Evolutionary conservation across 169 alveolate species (phyloP), one percentile per base, ranked within the genome.

Genomic region (Nephromyces sp.): DNA sequence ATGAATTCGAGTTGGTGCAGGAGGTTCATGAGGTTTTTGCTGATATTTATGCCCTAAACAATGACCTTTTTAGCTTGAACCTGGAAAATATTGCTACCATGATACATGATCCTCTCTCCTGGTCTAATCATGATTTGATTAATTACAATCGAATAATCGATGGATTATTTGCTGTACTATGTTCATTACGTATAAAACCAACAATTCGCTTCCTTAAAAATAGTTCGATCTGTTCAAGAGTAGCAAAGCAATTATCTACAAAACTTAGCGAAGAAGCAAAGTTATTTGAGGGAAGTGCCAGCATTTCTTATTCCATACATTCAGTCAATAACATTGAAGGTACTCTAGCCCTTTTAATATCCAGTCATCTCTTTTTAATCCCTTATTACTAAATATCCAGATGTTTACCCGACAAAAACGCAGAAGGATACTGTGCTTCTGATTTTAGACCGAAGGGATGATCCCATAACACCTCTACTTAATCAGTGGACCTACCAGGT

Each of bases 401-500:
- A 15, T 15, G 57, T 30, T 3, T 27, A 32, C 53, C 24, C 52
- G 57, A 32, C 68, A 6, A 31, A 5, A 32, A 68, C 63, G 33
- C 63, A 63, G 0, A 61, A 75, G 21, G 69, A 75, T 0, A 43
- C 52, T 34, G 75, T 87, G 3, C 53, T 94, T 35, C 67, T 94
- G 35, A 71, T 92, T 52, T 57, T 89, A 35, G 97, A 92, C 76
- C 85, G 97, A 76, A 88, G 95, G 84, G 97, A 95, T 70, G 98
- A 95, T 57, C 97, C 98, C 0, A 91, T 93, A 6, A 93, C 98
- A 4, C 98, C 98, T n/a, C 74, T 95, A 70, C 83, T 95, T 64
- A 93, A 92, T 78, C 94, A 95, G 79, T 95, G 98, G 98, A 95
- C 98, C 2, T 95, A 95, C 82, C 92, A 93, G 81, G 95, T 31